Base-by-base conservation (phyloP, 305 asterid species). In the Plantago coronopus region DNA sequence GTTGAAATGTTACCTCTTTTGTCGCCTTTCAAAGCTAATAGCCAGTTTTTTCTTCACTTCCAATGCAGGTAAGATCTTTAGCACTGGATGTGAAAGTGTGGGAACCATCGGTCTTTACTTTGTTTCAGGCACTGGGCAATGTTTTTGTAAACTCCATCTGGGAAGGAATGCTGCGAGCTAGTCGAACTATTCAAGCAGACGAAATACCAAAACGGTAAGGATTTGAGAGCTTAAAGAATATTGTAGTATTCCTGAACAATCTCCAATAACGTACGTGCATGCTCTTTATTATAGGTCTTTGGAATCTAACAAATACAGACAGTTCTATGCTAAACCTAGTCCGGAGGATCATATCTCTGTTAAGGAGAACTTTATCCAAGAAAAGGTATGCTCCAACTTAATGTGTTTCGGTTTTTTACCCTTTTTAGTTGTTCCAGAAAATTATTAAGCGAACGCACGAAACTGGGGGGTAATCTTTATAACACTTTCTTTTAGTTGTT, bases 321-420 rank as follows among this genome's bases (percentile, higher is more conserved):
- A 82, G 69, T 80, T 85, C 68, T 79, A 63, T 45, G 71, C 81
- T 76, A 93, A 86, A 79, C 96, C 98, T 46, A 78, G 74, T 65
- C 84, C 72, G 62, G 78, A 34, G 57, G 94, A 87, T 81, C 97
- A 80, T 78, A 89, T 89, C 69, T 87, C 97, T 23, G 77, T 82
- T 37, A 93, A 93, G 83, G 98, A 93, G 80, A 89, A 83, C 75
- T 93, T 83, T 78, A 89, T 91, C 72, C 72, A 84, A 59, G 95
- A 88, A 62, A 91, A 91, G 97, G 98, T 91, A 84, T 65, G 69
- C 57, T 71, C 51, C 65, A 51, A 64, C 31, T 37, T 37, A 7
- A 37, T 25, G 5, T 25, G 29, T 25, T 25, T 25, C 5, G 29
- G 29, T 5, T 5, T 25, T 25, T 25, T 25, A 2, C 2, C 29